These are phyloP conservation scores for Pythium insidiosum DNA, from an alignment of 352 stramenopile genomes.

Conservation along the genomic window DNA sequence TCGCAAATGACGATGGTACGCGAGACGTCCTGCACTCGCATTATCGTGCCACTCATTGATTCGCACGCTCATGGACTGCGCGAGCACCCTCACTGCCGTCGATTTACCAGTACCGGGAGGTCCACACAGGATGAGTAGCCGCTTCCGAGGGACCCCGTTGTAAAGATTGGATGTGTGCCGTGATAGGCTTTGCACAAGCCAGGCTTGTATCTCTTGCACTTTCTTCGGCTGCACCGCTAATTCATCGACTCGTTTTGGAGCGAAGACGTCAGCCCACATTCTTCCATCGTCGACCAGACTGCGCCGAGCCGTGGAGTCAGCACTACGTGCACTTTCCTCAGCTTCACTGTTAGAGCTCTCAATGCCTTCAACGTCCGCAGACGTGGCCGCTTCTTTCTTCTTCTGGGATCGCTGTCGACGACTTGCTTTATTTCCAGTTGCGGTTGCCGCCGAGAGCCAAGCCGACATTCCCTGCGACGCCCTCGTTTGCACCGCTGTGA, in stretches of 20 bases:
- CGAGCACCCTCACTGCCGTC: conserved; percentile 58
- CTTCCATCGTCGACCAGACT: too few species aligned
- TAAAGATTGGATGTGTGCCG: not conserved
- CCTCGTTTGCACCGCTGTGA: not conserved
- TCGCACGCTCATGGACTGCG: conserved; percentile 25
- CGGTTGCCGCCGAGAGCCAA: conserved; percentile 5
- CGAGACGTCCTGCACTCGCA: conserved; percentile 32
- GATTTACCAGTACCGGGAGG: conserved; percentile 79
- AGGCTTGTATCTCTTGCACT: conserved; percentile 56
- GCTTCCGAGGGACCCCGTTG: conserved; percentile 19
- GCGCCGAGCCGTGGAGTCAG: too few species aligned
- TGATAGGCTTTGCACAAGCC: conserved; percentile 26
- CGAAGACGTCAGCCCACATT: conserved; percentile 51
- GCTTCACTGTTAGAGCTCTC: not conserved
- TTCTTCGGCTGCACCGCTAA: conserved; percentile 84
- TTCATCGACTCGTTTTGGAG: conserved; percentile 42
- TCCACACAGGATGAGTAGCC: conserved; percentile 74
- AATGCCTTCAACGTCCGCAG: too few species aligned
- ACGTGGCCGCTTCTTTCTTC: conserved; percentile 17
- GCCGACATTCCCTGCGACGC: conserved; percentile 13
- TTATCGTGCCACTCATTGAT: conserved; percentile 76
- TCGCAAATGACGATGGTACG: conserved; percentile 40
- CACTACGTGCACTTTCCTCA: not conserved
- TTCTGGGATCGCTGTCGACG: not conserved
- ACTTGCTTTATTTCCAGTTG: not conserved